Base-by-base conservation (phyloP, 225 moss, liverwort and hornwort species). In the Straminergon stramineum region DNA sequence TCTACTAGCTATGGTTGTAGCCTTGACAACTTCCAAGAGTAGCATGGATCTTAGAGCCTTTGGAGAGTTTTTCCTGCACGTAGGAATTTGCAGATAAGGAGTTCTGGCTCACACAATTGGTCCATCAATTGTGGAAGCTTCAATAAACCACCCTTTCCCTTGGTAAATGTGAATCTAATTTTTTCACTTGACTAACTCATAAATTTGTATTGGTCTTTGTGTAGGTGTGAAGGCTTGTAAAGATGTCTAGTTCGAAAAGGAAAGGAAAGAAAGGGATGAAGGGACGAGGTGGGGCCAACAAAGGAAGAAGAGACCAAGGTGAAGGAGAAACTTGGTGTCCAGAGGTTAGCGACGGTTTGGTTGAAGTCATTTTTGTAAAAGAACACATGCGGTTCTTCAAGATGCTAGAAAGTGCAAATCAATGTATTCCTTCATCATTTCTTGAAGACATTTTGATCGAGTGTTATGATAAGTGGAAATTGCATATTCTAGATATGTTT, bases 31-130 rank as follows among this genome's bases (percentile, higher is more conserved):
- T 11, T 11, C 10, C 13, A 68, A 69, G 2, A 6, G 4, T 69
- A 22, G n/a, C 22, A 15, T n/a, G 7, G 7, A 69, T 69, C 4
- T 0, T 69, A n/a, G 4, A 69, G 13, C 13, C n/a, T n/a, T n/a
- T n/a, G 1, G 3, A 69, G 7, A 22, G 6, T 69, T 69, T 67
- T 37, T 37, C 6, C 6, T 68, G 21, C 2, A 37, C 0, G 9
- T 28, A 67, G 4, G 8, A 6, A 39, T 39, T 70, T 24, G 39
- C 0, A 70, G 0, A 7, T 8, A 24, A 41, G 0, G 3, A 14
- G 1, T 68, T 16, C 5, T 73, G n/a, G n/a, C 16, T 73, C 43
- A 8, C 0, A 39, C 1, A 70, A 0, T 13, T 0, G 0, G 3
- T 43, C 15, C 2, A 43, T 73, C 1, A 0, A 43, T 73, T 43